phyloP scores from a whole-genome alignment of 2,329 filamentous ascomycete genomes.

The Arthroderma uncinatum region DNA sequence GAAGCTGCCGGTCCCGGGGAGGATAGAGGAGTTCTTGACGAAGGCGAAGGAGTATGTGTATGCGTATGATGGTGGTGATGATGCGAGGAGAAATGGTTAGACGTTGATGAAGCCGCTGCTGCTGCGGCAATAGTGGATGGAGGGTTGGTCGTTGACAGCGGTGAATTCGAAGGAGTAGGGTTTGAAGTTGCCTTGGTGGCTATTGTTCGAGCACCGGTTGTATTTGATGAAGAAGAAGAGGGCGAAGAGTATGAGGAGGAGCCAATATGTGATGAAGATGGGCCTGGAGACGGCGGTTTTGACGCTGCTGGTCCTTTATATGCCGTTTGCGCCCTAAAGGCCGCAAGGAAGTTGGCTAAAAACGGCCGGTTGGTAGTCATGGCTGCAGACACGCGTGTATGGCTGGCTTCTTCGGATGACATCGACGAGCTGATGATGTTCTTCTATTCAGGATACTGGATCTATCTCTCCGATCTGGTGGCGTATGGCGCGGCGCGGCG shows the following conservation, averaged over 20 bases:
- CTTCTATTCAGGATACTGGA: not conserved
- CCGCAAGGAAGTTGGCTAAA: slow-evolving; percentile 55
- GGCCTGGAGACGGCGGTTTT: slow-evolving; percentile 26
- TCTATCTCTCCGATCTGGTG: not conserved
- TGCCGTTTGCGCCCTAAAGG: slow-evolving; percentile 54
- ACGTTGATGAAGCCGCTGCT: slow-evolving; percentile 18
- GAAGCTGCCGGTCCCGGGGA: slow-evolving; percentile 12
- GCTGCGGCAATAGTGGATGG: slow-evolving; percentile 11
- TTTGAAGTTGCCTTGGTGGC: slow-evolving; percentile 30
- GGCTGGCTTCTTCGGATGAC: not conserved
- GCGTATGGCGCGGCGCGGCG: not conserved
- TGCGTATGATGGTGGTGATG: slow-evolving; percentile 23
- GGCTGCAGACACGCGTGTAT: slow-evolving; percentile 5
- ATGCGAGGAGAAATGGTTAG: slow-evolving; percentile 17
- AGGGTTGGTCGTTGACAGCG: slow-evolving; percentile 31
- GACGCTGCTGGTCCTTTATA: slow-evolving; percentile 43
- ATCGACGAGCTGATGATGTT: not conserved
- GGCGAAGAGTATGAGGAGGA: slow-evolving; percentile 29
- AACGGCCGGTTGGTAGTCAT: slow-evolving; percentile 58
- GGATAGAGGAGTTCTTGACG: slow-evolving; percentile 14
- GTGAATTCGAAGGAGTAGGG: not conserved
- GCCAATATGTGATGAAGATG: slow-evolving; percentile 24
- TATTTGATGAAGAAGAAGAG: slow-evolving; percentile 25
- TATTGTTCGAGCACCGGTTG: slow-evolving; percentile 38
- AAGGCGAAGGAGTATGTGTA: slow-evolving; percentile 24